phyloP scores from a whole-genome alignment of 306 rosid species.

The Cucumis cinereus region DNA sequence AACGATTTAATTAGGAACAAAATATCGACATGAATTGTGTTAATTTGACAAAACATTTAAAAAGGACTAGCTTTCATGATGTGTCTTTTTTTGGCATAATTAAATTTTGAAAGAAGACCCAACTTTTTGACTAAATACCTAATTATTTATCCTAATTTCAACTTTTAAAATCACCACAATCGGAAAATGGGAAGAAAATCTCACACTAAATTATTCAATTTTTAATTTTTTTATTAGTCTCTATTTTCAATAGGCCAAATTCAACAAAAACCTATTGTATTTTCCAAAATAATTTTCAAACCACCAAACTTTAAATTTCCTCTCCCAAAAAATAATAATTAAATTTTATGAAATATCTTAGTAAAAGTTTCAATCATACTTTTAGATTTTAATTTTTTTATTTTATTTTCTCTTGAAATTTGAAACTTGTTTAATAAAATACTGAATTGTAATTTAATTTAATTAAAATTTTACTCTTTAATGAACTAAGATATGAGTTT shows the following conservation, averaged over 20 bases:
- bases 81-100: not conserved
- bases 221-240: not conserved
- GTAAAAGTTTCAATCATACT: no score
- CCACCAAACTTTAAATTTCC: not conserved
- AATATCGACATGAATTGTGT: not conserved
- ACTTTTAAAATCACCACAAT: not conserved
- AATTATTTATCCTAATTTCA: not conserved
- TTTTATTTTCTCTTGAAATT: no score
- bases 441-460: no score
- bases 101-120: not conserved
- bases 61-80: not conserved
- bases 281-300: not conserved
- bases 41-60: not conserved
- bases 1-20: no score
- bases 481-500: no score
- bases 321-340: not conserved
- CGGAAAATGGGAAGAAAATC: not conserved
- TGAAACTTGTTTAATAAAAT: no score
- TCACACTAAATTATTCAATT: not conserved
- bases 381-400: no score
- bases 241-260: not conserved
- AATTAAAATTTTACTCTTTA: no score
- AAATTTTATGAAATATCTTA: no score
- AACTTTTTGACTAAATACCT: not conserved
- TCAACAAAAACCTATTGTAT: not conserved